Base-by-base conservation (phyloP, 345 rosid species). In the Pugionium cornutum region DNA sequence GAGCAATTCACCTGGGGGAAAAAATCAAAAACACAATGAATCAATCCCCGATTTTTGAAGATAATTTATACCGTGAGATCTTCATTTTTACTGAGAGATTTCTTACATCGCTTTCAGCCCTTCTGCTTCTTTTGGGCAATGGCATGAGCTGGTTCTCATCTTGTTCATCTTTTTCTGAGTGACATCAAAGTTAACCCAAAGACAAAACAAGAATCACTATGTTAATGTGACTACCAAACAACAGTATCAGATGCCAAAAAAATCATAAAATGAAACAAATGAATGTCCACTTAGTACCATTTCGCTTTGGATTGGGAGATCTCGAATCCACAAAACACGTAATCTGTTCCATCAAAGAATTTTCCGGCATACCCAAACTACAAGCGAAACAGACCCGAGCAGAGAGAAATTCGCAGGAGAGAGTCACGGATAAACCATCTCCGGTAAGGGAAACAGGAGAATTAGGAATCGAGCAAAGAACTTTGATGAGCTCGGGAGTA, bases 1-100 rank as follows among this genome's bases (percentile, higher is more conserved):
- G 51, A 66, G 32, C 53, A 67, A 54, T 53, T 56, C 58, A 58
- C 76, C 91, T 84, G 80, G 29, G 75, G 76, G 32, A 4, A 32
- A 26, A 28, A 52, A 5, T 6, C 30, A 50, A 41, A 9, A 9
- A 29, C 29, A 49, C 41, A n/a, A 28, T 8, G 35, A 70, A 10
- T 44, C 63, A 44, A 28, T 35, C 6, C 3, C 7, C 2, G 9
- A 44, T 18, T 3, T 34, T 35, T 9, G 5, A 51, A 50, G 29
- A 39, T 43, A 36, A 66, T 57, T 7, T 28, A 4, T 6, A 64
- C 47, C 4, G 18, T 43, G 39, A 46, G 8, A 47, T 26, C 25
- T 31, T 46, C 44, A 40, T 31, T 25, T 30, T 9, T 31, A 5
- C 8, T 4, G 10, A 64, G 36, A 70, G 50, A 45, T 47, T 10